Base-by-base conservation (phyloP, 1,139 yeast genomes). In the Candida sp. region DNA sequence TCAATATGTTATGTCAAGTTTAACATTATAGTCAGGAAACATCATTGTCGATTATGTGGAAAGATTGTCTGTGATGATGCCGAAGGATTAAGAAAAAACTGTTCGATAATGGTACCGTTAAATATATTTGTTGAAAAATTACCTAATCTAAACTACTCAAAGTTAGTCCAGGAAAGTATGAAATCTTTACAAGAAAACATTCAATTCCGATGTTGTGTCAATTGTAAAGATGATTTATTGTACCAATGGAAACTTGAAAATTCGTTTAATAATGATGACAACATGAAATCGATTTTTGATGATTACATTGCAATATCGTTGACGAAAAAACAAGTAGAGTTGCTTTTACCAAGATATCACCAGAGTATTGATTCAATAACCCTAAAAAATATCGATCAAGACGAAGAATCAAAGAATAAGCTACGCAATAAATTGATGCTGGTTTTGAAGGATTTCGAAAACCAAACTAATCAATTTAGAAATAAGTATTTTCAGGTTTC, bases 41-140 rank as follows among this genome's bases (percentile, higher is more conserved):
- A 93, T 58, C 97, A 89, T 58, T 89, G 97, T 59, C 69, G 96
- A 30, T 61, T 88, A 30, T 93, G 98, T 66, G 98, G 98, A 0
- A 59, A 64, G 29, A 78, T 87, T 1, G 90, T 89, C 0, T 91
- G 98, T 65, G 95, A 87, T 34, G 85, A 84, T 54, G 57, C 75
- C 0, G 55, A 51, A 33, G 64, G 65, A 2, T 60, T 59, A 37
- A 51, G 73, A 12, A 53, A 59, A 43, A 51, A 55, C 7, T 91
- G 98, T 60, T 88, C 97, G 0, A 79, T 83, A 54, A 79, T 82
- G 46, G 84, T 88, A 0, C 89, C 91, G 0, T 54, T 86, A 1
- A 60, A 67, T 5, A 61, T 76, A 7, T 60, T 87, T 21, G 61
- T 80, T 8, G 71, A 68, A 19, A 60, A 72, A 36, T 53, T 77